A percentile compares a stretch with the other conserved stretches of the same genome.
phyloP scores from a whole-genome alignment of 169 alveolate genomes.

The Plasmodium cynomolgi region DNA sequence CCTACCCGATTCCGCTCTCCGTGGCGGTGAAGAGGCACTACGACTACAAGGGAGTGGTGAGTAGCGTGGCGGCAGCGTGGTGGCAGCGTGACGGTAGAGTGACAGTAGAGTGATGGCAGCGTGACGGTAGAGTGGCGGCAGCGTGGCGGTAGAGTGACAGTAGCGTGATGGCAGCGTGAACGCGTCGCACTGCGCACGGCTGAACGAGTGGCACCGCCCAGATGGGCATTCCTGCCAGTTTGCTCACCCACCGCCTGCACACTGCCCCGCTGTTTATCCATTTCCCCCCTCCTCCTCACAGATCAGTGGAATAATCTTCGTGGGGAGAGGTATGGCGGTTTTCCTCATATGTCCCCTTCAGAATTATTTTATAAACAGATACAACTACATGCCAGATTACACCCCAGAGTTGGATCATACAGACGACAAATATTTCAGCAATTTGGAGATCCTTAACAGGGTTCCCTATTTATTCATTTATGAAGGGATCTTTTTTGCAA shows the following conservation, averaged over 20 bases:
- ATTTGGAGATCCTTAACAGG: slow-evolving; percentile 40
- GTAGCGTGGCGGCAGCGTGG: not conserved
- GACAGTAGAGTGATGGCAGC: slow-evolving; percentile 71
- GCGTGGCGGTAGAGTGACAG: no score
- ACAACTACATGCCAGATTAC: slow-evolving; percentile 67
- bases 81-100: not conserved
- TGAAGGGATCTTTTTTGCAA: slow-evolving; percentile 63
- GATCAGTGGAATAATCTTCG: slow-evolving; percentile 66
- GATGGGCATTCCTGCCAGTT: not conserved
- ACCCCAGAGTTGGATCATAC: slow-evolving; percentile 46
- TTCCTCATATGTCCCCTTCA: slow-evolving; percentile 51
- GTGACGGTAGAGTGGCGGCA: not conserved
- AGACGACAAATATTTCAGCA: slow-evolving; percentile 59
- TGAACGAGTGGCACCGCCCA: not conserved
- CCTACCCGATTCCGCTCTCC: slow-evolving; percentile 72
- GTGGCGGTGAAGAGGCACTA: slow-evolving; percentile 71
- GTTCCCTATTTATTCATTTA: slow-evolving; percentile 66
- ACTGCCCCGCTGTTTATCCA: not conserved
- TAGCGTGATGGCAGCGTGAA: slow-evolving; percentile 74
- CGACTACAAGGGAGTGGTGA: slow-evolving; percentile 71
- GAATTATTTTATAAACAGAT: slow-evolving; percentile 43
- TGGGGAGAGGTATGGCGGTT: slow-evolving; percentile 63
- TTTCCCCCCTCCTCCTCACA: not conserved
- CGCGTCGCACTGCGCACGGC: not conserved
- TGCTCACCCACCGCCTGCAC: not conserved